Percentiles rank a stretch among this genome's conserved stretches.
phyloP scores from a whole-genome alignment of 257 asterid genomes.

The Jasminum sambac region DNA sequence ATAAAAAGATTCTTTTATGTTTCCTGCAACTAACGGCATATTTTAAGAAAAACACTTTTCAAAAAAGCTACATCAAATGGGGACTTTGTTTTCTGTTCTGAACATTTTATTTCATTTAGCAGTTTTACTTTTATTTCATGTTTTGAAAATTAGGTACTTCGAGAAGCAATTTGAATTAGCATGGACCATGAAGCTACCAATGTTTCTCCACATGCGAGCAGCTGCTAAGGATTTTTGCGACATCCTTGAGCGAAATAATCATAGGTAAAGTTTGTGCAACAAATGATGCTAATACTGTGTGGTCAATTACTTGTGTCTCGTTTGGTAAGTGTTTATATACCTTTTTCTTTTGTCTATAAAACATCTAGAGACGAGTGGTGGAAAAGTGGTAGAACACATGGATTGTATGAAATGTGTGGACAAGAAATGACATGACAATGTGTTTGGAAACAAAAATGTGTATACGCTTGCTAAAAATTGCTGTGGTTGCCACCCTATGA shows the following conservation, averaged over 20 bases:
- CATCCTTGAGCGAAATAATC: conserved; percentile 66
- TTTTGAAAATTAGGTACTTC: conserved; percentile 59
- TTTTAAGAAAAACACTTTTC: no score
- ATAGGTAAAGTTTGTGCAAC: conserved; percentile 44
- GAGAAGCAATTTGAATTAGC: conserved; percentile 96
- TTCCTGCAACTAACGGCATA: no score
- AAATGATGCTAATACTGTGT: conserved; percentile 19
- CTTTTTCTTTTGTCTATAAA: no score
- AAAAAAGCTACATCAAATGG: no score
- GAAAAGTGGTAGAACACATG: no score
- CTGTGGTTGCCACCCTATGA: neutral
- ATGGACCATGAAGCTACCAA: conserved; percentile 75
- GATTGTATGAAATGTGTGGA: no score
- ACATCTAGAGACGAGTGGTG: no score
- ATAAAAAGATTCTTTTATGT: no score
- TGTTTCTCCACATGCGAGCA: conserved; percentile 99
- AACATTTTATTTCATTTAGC: conserved; percentile 1
- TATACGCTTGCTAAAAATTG: no score
- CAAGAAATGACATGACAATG: no score
- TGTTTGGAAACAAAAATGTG: no score
- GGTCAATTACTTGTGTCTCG: neutral
- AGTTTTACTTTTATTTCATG: conserved; percentile 18
- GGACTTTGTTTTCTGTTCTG: conserved; percentile 1
- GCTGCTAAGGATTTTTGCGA: conserved; percentile 87
- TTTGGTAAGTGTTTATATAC: no score